Conservation (phyloP, 139 green algal genomes). For the Chlamydomonas sphaeroides region DNA sequence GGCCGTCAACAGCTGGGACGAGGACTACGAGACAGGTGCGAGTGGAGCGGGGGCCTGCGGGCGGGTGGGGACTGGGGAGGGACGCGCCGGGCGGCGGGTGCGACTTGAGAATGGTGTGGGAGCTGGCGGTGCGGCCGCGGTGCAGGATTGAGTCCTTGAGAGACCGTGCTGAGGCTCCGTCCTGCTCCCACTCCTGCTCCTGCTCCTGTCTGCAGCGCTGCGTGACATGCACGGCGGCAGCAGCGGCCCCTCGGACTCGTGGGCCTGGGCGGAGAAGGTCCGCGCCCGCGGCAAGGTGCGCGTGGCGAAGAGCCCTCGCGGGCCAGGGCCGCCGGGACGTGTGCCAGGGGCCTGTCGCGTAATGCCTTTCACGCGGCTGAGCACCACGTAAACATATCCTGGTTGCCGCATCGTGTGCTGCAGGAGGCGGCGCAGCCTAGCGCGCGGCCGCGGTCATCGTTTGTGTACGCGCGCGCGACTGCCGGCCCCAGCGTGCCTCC, state of each 20-base stretch:
- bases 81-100: too few species aligned
- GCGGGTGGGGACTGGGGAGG: too few species aligned
- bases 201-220: neutral
- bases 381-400: too few species aligned
- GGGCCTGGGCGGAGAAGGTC: constrained; percentile 26
- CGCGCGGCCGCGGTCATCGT: neutral
- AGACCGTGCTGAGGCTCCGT: too few species aligned
- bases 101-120: too few species aligned
- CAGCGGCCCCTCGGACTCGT: constrained; percentile 17
- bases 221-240: constrained; percentile 19
- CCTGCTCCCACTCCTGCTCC: too few species aligned
- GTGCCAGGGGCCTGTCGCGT: too few species aligned
- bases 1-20: constrained; percentile 29
- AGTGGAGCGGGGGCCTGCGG: too few species aligned
- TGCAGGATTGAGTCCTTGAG: too few species aligned
- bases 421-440: neutral
- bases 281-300: constrained; percentile 2
- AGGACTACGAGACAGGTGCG: constrained; percentile 48
- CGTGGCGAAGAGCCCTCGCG: neutral
- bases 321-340: too few species aligned
- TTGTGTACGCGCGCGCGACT: neutral
- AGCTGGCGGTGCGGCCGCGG: too few species aligned
- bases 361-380: neutral
- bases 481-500: constrained; percentile 7
- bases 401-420: too few species aligned